Evolutionary conservation across 192 early-diverging fungal species (phyloP), one percentile per base, ranked within the genome.

Genomic region (Powellomyces hirtus): DNA sequence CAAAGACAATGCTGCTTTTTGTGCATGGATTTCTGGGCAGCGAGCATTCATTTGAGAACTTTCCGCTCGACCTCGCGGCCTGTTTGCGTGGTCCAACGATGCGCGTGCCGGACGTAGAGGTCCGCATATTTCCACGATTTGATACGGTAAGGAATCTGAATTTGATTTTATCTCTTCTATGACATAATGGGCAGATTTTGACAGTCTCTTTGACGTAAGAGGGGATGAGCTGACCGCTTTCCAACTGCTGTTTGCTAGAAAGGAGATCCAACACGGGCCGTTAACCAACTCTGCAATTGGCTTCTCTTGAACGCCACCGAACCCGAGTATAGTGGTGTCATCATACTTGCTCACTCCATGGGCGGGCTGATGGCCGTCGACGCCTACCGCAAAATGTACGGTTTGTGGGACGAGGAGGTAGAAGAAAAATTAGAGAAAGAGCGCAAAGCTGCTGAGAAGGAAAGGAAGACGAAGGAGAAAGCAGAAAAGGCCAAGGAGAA

Each of bases 11-110:
- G 38, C 53, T 84, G 35, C 66, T 84, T 22, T 85, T 85, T 50
- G 80, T 85, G 24, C 83, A 83, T 53, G 83, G 83, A 42, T 85
- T 85, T 64, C 42, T 80, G 20, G 67, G 83, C 52, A 61, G 50
- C 40, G 75, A 75, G 33, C 55, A 52, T 5, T 77, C 75, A 18
- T 82, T 85, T 70, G 73, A 64, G 27, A 58, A 66, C 14, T 85
- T 85, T 55, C 80, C 80, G 0, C 40, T 70, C 29, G 77, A 82
- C 67, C 38, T 79, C 18, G 52, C 68, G 3, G 45, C 44, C 27
- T 24, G 62, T 20, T 24, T 79, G 20, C 58, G 66, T 0, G 10
- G 7, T 29, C 11, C 52, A 8, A 31, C n/a, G 11, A 49, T 67
- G 33, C 20, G 35, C 26, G 36, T 79, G 10, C 50, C 16, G 5